Evolutionary conservation across 176 grass and related monocot species (phyloP).

Genomic region (Musa troglodytarum): DNA sequence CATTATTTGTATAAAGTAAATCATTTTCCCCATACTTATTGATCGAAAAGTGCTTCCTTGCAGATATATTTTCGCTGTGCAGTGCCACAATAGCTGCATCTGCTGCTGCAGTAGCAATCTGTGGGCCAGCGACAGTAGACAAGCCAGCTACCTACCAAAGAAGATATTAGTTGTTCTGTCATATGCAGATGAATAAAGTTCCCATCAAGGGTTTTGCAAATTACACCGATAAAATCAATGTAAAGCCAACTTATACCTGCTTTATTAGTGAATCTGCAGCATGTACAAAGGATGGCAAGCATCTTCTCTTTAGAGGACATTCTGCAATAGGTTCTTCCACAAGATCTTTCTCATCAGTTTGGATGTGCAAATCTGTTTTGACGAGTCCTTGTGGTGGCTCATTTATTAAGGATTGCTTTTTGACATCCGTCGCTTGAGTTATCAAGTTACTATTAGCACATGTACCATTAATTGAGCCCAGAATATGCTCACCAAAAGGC

Average conservation of each 20-base stretch:
- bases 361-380: constrained; percentile 30
- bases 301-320: constrained; percentile 49
- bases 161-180: not conserved
- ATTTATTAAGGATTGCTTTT: constrained; percentile 28
- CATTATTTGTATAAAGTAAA: constrained; percentile 35
- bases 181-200: not conserved
- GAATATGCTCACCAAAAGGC: constrained; percentile 90
- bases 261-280: constrained; percentile 62
- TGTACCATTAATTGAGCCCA: constrained; percentile 52
- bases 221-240: not conserved
- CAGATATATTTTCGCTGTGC: constrained; percentile 51
- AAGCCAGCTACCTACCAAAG: constrained; percentile 56
- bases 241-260: constrained; percentile 38
- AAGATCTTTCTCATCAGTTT: constrained; percentile 46
- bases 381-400: constrained; percentile 36
- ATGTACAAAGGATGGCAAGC: constrained; percentile 38
- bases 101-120: constrained; percentile 64
- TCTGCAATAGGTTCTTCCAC: constrained; percentile 44
- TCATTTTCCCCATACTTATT: constrained; percentile 51
- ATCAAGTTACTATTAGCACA: constrained; percentile 34
- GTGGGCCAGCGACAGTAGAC: constrained; percentile 45
- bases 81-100: constrained; percentile 54
- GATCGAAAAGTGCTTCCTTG: constrained; percentile 45
- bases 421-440: constrained; percentile 31
- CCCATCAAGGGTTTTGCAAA: not conserved